Evolutionary conservation across 345 rosid genomes (phyloP).

Genomic region (Euclidium syriacum): DNA sequence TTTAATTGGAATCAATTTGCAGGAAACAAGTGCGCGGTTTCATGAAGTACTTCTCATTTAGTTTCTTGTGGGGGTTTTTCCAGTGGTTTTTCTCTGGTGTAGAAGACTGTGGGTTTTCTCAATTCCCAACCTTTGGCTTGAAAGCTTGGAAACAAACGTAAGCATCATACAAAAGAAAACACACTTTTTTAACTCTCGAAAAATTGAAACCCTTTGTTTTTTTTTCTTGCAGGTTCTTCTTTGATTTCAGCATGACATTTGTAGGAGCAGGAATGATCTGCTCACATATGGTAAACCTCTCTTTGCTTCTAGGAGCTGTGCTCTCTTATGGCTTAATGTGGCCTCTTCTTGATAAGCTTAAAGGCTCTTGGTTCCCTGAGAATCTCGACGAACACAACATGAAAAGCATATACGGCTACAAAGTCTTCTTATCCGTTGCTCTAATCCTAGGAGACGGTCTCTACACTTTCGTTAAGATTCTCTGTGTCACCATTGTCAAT

Average conservation of each 20-base stretch:
- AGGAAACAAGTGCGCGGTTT: conserved; percentile 78
- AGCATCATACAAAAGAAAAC: neutral
- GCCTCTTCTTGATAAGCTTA: conserved; percentile 68
- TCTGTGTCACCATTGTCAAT: conserved; percentile 42
- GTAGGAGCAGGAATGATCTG: conserved; percentile 97
- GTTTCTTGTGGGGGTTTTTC: conserved; percentile 90
- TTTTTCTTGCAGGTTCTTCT: conserved; percentile 55
- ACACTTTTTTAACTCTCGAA: neutral
- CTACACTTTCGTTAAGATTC: conserved; percentile 73
- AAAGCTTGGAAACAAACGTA: conserved; percentile 89
- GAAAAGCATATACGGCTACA: conserved; percentile 88
- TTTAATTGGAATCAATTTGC: conserved; percentile 9
- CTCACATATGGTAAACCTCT: conserved; percentile 80
- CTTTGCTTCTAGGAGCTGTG: conserved; percentile 77
- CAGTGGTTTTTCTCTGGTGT: conserved; percentile 79
- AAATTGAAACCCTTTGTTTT: neutral
- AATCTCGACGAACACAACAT: conserved; percentile 63
- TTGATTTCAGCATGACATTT: conserved; percentile 77
- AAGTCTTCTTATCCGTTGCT: conserved; percentile 85
- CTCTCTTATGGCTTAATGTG: conserved; percentile 84
- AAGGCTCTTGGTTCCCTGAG: conserved; percentile 73
- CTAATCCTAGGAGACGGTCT: conserved; percentile 92
- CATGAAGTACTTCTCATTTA: conserved; percentile 63
- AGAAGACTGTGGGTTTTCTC: conserved; percentile 67
- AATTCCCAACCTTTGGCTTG: conserved; percentile 84